These are phyloP conservation scores for Tulasnella sp. DNA, from an alignment of 768 basidiomycete species.

Conservation along the genomic window DNA sequence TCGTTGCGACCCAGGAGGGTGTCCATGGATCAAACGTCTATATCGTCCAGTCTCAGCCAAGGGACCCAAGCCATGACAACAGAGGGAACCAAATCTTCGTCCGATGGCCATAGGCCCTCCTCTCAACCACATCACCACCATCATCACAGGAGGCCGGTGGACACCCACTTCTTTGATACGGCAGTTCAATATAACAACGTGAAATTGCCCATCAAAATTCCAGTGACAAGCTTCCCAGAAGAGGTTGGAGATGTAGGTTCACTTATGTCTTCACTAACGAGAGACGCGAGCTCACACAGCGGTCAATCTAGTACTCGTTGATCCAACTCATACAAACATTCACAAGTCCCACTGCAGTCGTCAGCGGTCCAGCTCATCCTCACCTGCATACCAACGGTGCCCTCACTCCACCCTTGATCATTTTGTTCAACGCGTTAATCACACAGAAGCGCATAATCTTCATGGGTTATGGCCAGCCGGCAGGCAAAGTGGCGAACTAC, in stretches of 20 bases:
- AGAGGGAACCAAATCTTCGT: background rate
- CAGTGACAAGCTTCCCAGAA: conserved; percentile 79
- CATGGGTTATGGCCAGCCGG: conserved; percentile 81
- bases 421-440: conserved; percentile 91
- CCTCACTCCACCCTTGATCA: conserved; percentile 85
- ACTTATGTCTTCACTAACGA: conserved; percentile 14
- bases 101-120: background rate
- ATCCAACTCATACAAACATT: conserved; percentile 86
- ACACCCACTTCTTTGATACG: conserved; percentile 93
- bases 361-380: conserved; percentile 73
- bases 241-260: conserved; percentile 89
- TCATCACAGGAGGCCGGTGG: conserved; percentile 51
- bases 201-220: conserved; percentile 82
- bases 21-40: conserved; percentile 12
- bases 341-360: conserved; percentile 47
- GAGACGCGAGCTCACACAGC: background rate
- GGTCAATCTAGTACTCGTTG: conserved; percentile 67
- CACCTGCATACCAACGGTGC: conserved; percentile 90
- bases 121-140: conserved; percentile 42
- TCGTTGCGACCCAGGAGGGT: background rate
- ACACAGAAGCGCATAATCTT: conserved; percentile 96
- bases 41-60: conserved; percentile 5
- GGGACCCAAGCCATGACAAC: background rate
- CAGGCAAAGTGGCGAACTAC: conserved; percentile 81
- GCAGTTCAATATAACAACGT: conserved; percentile 73